A percentile compares a stretch with the other conserved stretches of the same genome.
phyloP scores from a whole-genome alignment of 805 yeast genomes.

The Sungouiozyma ichnusensis region DNA sequence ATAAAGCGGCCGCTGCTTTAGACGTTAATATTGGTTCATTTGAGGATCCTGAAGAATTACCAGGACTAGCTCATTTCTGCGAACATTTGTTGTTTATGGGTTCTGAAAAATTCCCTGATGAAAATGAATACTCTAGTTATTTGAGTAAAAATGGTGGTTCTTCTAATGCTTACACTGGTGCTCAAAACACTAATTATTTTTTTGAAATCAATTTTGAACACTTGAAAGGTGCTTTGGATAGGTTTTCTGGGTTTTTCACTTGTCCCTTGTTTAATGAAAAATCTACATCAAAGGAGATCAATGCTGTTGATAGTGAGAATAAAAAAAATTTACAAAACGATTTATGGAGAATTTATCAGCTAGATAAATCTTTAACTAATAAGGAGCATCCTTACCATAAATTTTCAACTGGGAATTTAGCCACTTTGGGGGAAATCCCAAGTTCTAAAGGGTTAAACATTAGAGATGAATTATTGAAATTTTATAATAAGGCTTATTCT shows the following conservation, averaged over 20 bases:
- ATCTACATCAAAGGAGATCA: slow-evolving; percentile 84
- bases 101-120: slow-evolving; percentile 64
- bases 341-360: slow-evolving; percentile 77
- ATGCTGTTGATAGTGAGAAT: slow-evolving; percentile 93
- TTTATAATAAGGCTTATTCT: slow-evolving; percentile 63
- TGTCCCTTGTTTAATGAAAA: slow-evolving; percentile 62
- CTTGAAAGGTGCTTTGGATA: slow-evolving; percentile 78
- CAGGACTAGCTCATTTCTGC: slow-evolving; percentile 75
- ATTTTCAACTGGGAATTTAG: slow-evolving; percentile 81
- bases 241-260: slow-evolving; percentile 89
- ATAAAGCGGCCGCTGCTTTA: slow-evolving; percentile 67
- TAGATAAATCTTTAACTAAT: slow-evolving; percentile 66
- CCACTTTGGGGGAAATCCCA: slow-evolving; percentile 66
- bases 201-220: slow-evolving; percentile 73
- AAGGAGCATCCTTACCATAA: slow-evolving; percentile 73
- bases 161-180: slow-evolving; percentile 86
- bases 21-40: slow-evolving; percentile 74
- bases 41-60: slow-evolving; percentile 50
- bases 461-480: slow-evolving; percentile 69
- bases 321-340: slow-evolving; percentile 89
- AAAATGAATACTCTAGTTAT: slow-evolving; percentile 67
- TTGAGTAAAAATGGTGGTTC: slow-evolving; percentile 78
- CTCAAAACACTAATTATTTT: slow-evolving; percentile 81
- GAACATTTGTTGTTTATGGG: slow-evolving; percentile 75
- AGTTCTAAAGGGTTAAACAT: slow-evolving; percentile 52